phyloP scores from a whole-genome alignment of 148 eudicot genomes.

The Rhododendron ovatum region DNA sequence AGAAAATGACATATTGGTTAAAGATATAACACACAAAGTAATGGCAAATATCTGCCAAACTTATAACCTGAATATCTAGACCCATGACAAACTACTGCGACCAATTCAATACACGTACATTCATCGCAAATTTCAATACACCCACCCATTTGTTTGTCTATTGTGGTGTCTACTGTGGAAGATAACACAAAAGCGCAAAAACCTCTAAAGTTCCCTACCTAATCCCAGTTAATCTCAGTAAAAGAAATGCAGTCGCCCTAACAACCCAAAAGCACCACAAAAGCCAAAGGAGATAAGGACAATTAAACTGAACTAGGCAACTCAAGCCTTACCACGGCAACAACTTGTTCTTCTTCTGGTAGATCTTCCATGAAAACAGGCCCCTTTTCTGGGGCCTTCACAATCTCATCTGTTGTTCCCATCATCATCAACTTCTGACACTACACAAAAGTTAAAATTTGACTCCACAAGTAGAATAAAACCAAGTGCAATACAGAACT shows the following conservation, averaged over 20 bases:
- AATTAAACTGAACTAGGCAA: background rate
- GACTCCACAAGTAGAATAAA: conserved; percentile 2
- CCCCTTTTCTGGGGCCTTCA: conserved; percentile 97
- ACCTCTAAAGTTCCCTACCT: background rate
- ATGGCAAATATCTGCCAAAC: too few species aligned
- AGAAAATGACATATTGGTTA: background rate
- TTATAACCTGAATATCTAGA: too few species aligned
- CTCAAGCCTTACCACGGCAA: conserved; percentile 49
- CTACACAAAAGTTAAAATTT: conserved; percentile 29
- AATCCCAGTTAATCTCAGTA: background rate
- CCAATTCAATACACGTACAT: background rate
- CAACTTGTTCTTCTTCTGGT: conserved; percentile 94
- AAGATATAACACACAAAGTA: background rate
- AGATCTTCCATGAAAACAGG: conserved; percentile 89
- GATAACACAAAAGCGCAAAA: background rate
- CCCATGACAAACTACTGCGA: background rate
- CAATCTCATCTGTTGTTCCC: conserved; percentile 98
- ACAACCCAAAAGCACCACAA: background rate
- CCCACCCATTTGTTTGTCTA: background rate
- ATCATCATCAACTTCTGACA: conserved; percentile 98
- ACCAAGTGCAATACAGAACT: conserved; percentile 3
- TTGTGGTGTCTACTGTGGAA: background rate
- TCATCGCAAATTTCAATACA: background rate
- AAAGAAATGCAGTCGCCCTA: background rate
- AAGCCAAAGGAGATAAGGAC: background rate